Evolutionary conservation across 164 flowering plant genomes (phyloP), one percentile per base, ranked within the genome.

Genomic region (Platanus orientalis): DNA sequence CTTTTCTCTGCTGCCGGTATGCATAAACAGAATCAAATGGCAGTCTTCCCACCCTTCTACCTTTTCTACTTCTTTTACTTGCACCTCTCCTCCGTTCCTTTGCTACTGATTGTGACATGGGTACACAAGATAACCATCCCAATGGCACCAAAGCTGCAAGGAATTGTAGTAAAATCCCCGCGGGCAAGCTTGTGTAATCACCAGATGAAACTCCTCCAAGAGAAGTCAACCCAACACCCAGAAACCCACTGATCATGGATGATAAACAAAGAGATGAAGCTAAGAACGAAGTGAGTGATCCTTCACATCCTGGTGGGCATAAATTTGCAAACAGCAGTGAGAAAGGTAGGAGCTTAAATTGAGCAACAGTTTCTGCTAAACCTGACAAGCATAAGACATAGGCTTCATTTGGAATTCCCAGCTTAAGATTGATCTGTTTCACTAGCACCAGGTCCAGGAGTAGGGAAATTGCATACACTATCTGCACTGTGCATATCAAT

Each of bases 241-340:
- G 60, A 54, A 85, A 78, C 7, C 96, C 92, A 66, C 98, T 80
- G 42, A 81, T 2, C n/a, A 93, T 82, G 10, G 90, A 87, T 3
- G 97, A 80, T 44, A 88, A 70, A 65, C 88, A 81, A 60, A 85
- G 66, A 5, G 85, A 78, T 26, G 97, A 90, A 32, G 89, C 92
- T 28, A 86, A 69, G 73, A 93, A 90, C 14, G 98, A 83, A 53
- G 82, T 81, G 11, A 93, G 81, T 32, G 97, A 88, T 44, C 90
- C 98, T 71, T 90, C 98, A 63, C 84, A 84, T 1, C 98, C 97
- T 12, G 67, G 61, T 4, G 97, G 97, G 61, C 94, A 84, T 60
- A 85, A 63, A 61, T 78, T 85, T 21, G 86, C 89, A 28, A 93
- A 73, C 36, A 93, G 77, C 65, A 90, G 84, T 11, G 83, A 65